These are phyloP conservation scores for Bremia lactucae DNA, from an alignment of 352 stramenopile genomes.

Conservation along the genomic window DNA sequence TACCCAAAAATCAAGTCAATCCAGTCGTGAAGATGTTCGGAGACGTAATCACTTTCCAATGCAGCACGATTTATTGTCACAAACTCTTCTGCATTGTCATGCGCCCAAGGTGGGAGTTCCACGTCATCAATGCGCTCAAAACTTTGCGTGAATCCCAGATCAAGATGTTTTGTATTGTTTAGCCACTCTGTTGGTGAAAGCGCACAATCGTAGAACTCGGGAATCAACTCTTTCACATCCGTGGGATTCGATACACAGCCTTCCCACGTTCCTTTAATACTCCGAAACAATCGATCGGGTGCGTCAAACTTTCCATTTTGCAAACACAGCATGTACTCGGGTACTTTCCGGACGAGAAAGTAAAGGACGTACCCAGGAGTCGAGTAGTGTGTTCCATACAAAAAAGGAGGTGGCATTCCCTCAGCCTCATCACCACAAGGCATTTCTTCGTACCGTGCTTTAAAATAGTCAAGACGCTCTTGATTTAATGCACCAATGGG, in stretches of 20 bases:
- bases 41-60: conserved; percentile 94
- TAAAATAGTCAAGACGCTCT: conserved; percentile 82
- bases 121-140: conserved; percentile 87
- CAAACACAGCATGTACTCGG: conserved; percentile 92
- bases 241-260: conserved; percentile 72
- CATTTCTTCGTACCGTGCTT: conserved; percentile 85
- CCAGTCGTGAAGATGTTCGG: conserved; percentile 92
- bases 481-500: conserved; percentile 90
- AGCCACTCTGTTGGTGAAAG: conserved; percentile 86
- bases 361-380: conserved; percentile 94
- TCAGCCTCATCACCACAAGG: conserved; percentile 66
- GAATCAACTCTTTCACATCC: conserved; percentile 98
- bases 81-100: conserved; percentile 79
- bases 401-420: conserved; percentile 86
- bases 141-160: conserved; percentile 88
- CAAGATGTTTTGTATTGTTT: conserved; percentile 91
- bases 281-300: conserved; percentile 94
- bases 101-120: conserved; percentile 89
- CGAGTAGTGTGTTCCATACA: conserved; percentile 94
- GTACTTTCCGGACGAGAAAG: conserved; percentile 94
- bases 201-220: conserved; percentile 93
- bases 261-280: conserved; percentile 88
- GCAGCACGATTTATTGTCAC: conserved; percentile 89
- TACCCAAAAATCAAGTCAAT: conserved; percentile 98
- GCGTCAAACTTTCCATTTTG: conserved; percentile 98